Conservation (phyloP, 2,329 filamentous ascomycete genomes). For the Ceratocystis eucalypticola region DNA sequence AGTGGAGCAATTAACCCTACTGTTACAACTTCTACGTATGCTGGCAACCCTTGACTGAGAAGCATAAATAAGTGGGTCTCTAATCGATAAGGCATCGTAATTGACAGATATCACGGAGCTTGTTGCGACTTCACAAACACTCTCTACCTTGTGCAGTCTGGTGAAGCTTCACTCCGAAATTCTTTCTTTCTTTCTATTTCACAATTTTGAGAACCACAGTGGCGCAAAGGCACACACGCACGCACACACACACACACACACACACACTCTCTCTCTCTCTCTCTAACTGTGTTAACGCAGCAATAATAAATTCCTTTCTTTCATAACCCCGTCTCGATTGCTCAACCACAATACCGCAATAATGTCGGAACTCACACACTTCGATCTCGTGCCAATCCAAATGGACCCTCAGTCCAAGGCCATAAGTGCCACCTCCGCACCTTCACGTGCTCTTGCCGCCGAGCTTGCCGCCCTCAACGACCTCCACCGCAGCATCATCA, state of each 20-base stretch:
- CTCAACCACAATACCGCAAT: constrained; percentile 18
- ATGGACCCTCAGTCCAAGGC: constrained; percentile 74
- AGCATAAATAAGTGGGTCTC: constrained; percentile 4
- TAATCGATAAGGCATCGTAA: constrained; percentile 12
- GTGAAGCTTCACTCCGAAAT: not conserved
- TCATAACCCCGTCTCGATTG: not conserved
- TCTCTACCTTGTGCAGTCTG: not conserved
- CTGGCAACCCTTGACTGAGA: not conserved
- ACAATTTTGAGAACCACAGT: not conserved
- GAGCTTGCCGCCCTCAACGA: constrained; percentile 64
- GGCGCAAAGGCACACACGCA: too few species aligned
- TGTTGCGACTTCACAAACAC: not conserved
- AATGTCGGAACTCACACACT: constrained; percentile 55
- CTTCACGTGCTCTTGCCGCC: constrained; percentile 39
- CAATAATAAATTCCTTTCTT: not conserved
- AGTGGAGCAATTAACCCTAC: not conserved
- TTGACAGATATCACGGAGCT: constrained; percentile 11
- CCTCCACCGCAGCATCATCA: constrained; percentile 61
- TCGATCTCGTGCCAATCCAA: constrained; percentile 66
- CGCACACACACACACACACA: not conserved
- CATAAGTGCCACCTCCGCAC: constrained; percentile 40
- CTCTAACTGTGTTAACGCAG: too few species aligned
- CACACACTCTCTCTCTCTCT: not conserved
- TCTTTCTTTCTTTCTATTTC: not conserved
- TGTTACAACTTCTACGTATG: not conserved